Conservation (phyloP, 2,329 filamentous ascomycete genomes). For the Monosporascus sp. region DNA sequence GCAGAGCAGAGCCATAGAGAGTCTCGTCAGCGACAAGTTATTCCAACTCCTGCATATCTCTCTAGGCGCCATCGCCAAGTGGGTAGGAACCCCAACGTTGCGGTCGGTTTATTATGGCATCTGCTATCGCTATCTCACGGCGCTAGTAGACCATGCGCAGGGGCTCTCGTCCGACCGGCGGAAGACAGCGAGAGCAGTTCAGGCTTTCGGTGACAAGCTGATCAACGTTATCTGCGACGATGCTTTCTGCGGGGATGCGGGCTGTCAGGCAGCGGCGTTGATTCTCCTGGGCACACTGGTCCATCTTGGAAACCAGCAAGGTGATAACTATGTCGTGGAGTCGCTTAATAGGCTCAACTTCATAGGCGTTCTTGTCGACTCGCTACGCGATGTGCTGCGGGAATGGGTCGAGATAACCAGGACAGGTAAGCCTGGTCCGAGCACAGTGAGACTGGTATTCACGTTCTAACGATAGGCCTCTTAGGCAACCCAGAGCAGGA, state of each 20-base stretch:
- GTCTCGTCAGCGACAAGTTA: slow-evolving; percentile 80
- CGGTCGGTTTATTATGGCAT: slow-evolving; percentile 88
- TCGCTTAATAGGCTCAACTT: slow-evolving; percentile 83
- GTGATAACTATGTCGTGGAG: slow-evolving; percentile 70
- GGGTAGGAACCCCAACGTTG: slow-evolving; percentile 63
- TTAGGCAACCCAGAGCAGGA: slow-evolving; percentile 37
- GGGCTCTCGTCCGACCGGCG: slow-evolving; percentile 40
- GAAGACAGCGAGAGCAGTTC: slow-evolving; percentile 68
- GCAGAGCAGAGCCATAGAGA: slow-evolving; percentile 47
- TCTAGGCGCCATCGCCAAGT: slow-evolving; percentile 70
- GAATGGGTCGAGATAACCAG: slow-evolving; percentile 60
- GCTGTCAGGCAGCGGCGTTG: slow-evolving; percentile 78
- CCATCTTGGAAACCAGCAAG: slow-evolving; percentile 64
- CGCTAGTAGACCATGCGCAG: slow-evolving; percentile 54
- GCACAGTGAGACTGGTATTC: slow-evolving; percentile 8
- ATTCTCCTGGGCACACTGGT: slow-evolving; percentile 78
- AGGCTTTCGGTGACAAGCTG: slow-evolving; percentile 65
- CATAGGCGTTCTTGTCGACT: slow-evolving; percentile 82
- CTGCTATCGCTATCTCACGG: slow-evolving; percentile 76
- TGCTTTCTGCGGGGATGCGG: slow-evolving; percentile 76
- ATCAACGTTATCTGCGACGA: slow-evolving; percentile 90
- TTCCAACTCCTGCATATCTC: slow-evolving; percentile 89
- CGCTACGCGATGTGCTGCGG: slow-evolving; percentile 68
- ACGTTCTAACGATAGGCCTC: slow-evolving; percentile 8
- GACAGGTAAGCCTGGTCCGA: slow-evolving; percentile 41